Base-by-base conservation (phyloP, 352 stramenopile genomes). In the Pythium grandisporangium region DNA sequence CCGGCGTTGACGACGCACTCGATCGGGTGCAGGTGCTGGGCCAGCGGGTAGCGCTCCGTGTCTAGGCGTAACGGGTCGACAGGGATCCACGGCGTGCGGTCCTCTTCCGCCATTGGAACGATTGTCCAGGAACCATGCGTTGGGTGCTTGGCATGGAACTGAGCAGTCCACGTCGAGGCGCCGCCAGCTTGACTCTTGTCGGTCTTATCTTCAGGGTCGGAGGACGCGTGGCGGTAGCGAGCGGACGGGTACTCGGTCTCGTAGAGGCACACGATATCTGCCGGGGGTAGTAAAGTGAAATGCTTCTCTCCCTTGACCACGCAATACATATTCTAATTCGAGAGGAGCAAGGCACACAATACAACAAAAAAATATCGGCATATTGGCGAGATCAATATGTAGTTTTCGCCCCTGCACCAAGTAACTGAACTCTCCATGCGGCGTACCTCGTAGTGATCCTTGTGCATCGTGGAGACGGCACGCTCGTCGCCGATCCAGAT, bases 401-500 rank as follows among this genome's bases (percentile, higher is more conserved):
- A 26, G 39, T 41, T 22, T 6, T 41, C 19, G 8, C n/a, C n/a
- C n/a, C n/a, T n/a, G n/a, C n/a, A n/a, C n/a, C n/a, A n/a, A n/a
- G n/a, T n/a, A n/a, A n/a, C n/a, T n/a, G n/a, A n/a, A n/a, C n/a
- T n/a, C n/a, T n/a, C n/a, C n/a, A n/a, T n/a, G n/a, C n/a, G n/a
- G n/a, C 45, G 6, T 35, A 87, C 78, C 70, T 99, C 95, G 47
- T 98, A 98, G 55, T 97, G 87, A 62, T 99, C 96, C 55, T 98
- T 98, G 72, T 99, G 96, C 76, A 98, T 91, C 6, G 87, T 91
- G 1, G 95, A 99, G 25, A 98, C 70, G 0, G 93, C 84, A 47
- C 76, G 64, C 45, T 98, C 88, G 56, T 98, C 93, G 6, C 95
- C 96, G 50, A 99, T 98, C 96, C 95, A 99, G 43, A 99, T 76